Base-by-base conservation (phyloP, 441 rosid genomes). In the Adansonia rubrostipa region DNA sequence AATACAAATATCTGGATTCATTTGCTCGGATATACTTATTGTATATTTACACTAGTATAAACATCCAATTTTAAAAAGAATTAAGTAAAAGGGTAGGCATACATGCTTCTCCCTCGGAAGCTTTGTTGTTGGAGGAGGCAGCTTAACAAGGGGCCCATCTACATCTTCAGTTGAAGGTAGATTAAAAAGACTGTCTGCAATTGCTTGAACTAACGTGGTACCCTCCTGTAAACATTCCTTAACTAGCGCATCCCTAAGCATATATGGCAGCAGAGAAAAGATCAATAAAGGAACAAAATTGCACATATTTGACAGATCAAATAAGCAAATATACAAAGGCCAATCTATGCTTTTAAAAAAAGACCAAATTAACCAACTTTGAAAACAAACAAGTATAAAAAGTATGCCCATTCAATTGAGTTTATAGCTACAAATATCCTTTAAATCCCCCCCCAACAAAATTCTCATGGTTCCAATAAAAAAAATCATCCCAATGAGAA, bases 71-170 rank as follows among this genome's bases (percentile, higher is more conserved):
- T 20, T 42, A 17, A 45, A 48, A 19, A 2, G 11, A 54, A 20
- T 63, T 0, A n/a, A 71, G 51, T 19, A 64, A 56, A 79, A 57
- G 28, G 62, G 71, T 73, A 42, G 58, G 40, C 91, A 83, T 87
- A 96, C 99, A 86, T 87, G 97, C 89, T 96, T 96, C 80, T 87
- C 97, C 86, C 98, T 88, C 1, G 99, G 97, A 78, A 96, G 86
- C 82, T 83, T 92, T 2, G 91, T 90, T 66, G 90, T 83, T 15
- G 96, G 97, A 0, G 87, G 88, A 73, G 98, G 99, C 88, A 96
- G 87, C 85, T 82, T 88, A 60, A 92, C 96, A 75, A 93, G 79
- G 22, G 99, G 98, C 33, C 98, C 98, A 80, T 91, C 95, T 56
- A 77, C 71, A 86, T 89, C 92, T 81, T 93, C 99, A 69, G 87